These are phyloP conservation scores for Magnolia changhungtana DNA, from an alignment of 164 flowering plant species.

Conservation along the genomic window DNA sequence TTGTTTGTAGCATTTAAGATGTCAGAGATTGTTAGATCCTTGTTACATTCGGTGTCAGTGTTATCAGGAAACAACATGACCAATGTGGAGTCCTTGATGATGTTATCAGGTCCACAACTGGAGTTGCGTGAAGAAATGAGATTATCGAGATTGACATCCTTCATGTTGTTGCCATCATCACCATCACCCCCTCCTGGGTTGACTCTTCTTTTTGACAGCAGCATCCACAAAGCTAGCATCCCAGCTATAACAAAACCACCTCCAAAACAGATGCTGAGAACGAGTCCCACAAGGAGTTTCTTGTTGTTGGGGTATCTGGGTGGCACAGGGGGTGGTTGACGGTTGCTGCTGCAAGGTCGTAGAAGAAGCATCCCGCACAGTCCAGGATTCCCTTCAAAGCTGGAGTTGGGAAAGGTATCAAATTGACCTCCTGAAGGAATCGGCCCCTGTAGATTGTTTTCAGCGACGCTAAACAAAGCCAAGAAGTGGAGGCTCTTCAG, in stretches of 20 bases:
- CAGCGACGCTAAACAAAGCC: slow-evolving; percentile 53
- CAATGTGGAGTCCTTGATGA: slow-evolving; percentile 2
- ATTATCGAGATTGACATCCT: background rate
- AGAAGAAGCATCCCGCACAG: slow-evolving; percentile 31
- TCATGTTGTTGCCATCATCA: background rate
- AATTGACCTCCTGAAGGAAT: slow-evolving; percentile 66
- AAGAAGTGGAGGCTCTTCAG: slow-evolving; percentile 48
- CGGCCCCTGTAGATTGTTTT: slow-evolving; percentile 55
- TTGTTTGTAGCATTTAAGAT: slow-evolving; percentile 11
- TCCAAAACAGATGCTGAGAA: slow-evolving; percentile 11
- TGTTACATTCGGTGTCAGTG: background rate
- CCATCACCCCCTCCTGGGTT: slow-evolving; percentile 1
- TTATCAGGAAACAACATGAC: slow-evolving; percentile 9
- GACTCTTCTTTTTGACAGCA: slow-evolving; percentile 13
- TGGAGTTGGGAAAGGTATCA: slow-evolving; percentile 44
- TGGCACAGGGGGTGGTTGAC: background rate
- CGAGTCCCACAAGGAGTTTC: slow-evolving; percentile 8
- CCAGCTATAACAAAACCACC: slow-evolving; percentile 2
- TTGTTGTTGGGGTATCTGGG: slow-evolving; percentile 2
- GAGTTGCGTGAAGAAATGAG: background rate
- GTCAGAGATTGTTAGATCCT: slow-evolving; percentile 12
- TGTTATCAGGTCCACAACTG: background rate
- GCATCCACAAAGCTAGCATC: slow-evolving; percentile 4
- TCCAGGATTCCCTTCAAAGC: slow-evolving; percentile 52
- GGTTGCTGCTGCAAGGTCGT: slow-evolving; percentile 25